phyloP scores from a whole-genome alignment of 169 alveolate genomes.

The Eimeria praecox region DNA sequence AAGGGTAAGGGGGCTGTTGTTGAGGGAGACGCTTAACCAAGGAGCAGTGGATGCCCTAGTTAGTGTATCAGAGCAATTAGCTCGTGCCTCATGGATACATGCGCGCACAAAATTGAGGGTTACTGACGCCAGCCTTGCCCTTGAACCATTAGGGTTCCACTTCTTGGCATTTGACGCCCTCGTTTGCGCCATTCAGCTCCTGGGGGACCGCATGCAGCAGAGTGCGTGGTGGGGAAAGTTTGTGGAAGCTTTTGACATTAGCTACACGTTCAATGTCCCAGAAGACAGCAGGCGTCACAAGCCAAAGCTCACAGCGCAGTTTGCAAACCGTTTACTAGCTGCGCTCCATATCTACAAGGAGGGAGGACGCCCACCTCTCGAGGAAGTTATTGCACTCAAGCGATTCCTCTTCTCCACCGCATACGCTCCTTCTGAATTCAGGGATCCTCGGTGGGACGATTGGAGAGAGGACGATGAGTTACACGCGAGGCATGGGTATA shows the following conservation, averaged over 20 bases:
- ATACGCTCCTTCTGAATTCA: neutral
- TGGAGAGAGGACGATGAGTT: slow-evolving; percentile 9
- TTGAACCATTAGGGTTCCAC: neutral
- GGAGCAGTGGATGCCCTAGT: neutral
- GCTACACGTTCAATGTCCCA: neutral
- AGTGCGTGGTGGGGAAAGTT: neutral
- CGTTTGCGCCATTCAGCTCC: neutral
- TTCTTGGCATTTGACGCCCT: neutral
- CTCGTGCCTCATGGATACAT: neutral
- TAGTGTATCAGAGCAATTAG: neutral
- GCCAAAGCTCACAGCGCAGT: neutral
- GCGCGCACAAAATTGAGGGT: neutral
- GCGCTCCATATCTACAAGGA: neutral
- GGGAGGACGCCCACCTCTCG: neutral
- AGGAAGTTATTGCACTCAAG: neutral
- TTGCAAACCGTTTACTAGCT: slow-evolving; percentile 11
- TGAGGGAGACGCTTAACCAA: neutral
- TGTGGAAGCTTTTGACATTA: neutral
- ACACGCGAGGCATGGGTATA: neutral
- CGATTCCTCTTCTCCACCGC: neutral
- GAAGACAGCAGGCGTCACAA: too few species aligned
- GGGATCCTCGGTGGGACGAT: neutral
- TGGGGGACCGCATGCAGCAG: slow-evolving; percentile 7
- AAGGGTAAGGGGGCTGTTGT: neutral
- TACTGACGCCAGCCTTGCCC: neutral